These are phyloP conservation scores for Phyllosticta capitalensis DNA, from an alignment of 2,329 filamentous ascomycete genomes.

Conservation along the genomic window DNA sequence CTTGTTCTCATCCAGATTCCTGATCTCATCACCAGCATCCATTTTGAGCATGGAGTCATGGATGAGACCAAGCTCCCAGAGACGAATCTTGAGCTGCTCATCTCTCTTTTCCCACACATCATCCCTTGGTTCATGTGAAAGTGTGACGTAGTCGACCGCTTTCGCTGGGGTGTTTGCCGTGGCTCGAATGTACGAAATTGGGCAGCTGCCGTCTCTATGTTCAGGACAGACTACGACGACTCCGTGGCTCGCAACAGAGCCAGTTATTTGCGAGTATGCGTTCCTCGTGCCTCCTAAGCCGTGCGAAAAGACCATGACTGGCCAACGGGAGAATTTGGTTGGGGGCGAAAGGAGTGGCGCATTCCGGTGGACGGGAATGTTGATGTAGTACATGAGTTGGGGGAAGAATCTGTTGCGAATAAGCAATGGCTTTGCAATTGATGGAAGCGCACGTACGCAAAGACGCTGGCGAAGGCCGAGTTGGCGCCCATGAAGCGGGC, in stretches of 20 bases:
- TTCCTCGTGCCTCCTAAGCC: slow-evolving; percentile 74
- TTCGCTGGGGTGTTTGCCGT: slow-evolving; percentile 35
- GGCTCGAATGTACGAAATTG: slow-evolving; percentile 61
- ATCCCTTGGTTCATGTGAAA: slow-evolving; percentile 53
- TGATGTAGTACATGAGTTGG: slow-evolving; percentile 61
- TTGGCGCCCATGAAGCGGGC: slow-evolving; percentile 64
- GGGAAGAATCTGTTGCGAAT: slow-evolving; percentile 50
- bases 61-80: slow-evolving; percentile 68
- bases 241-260: slow-evolving; percentile 71
- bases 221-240: slow-evolving; percentile 73
- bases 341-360: slow-evolving; percentile 48
- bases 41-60: slow-evolving; percentile 60
- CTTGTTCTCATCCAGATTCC: slow-evolving; percentile 37
- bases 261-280: slow-evolving; percentile 73
- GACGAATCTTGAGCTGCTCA: slow-evolving; percentile 60
- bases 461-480: slow-evolving; percentile 33
- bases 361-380: slow-evolving; percentile 64
- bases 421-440: neutral
- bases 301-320: slow-evolving; percentile 78
- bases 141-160: slow-evolving; percentile 35
- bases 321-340: slow-evolving; percentile 52
- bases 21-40: slow-evolving; percentile 44
- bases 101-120: slow-evolving; percentile 61
- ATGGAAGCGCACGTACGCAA: slow-evolving; percentile 24
- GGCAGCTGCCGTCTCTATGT: slow-evolving; percentile 72